These are phyloP conservation scores for Suhomyces choctaworum DNA, from an alignment of 1,139 yeast species.

Conservation along the genomic window DNA sequence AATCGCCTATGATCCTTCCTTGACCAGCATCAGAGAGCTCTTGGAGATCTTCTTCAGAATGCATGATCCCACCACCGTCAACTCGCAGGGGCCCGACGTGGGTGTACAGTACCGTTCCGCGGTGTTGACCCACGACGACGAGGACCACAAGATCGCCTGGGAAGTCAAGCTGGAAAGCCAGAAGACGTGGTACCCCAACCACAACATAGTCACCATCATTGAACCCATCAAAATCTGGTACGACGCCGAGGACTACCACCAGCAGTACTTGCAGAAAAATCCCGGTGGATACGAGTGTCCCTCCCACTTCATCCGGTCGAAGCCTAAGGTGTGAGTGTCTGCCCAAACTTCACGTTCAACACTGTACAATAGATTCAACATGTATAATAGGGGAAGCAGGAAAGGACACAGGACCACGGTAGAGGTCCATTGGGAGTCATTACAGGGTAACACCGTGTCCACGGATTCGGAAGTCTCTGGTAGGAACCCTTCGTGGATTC, in stretches of 20 bases:
- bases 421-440: too few relatives aligned
- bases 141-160: slow-evolving; percentile 33
- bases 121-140: slow-evolving; percentile 59
- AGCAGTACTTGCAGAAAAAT: slow-evolving; percentile 71
- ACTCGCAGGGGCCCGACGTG: slow-evolving; percentile 76
- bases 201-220: slow-evolving; percentile 58
- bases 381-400: slow-evolving; percentile 14
- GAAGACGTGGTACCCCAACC: slow-evolving; percentile 45
- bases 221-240: slow-evolving; percentile 70
- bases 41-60: slow-evolving; percentile 84
- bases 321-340: slow-evolving; percentile 22
- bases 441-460: too few relatives aligned
- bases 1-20: slow-evolving; percentile 73
- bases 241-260: slow-evolving; percentile 96
- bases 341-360: slow-evolving; percentile 7
- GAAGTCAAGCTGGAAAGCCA: slow-evolving; percentile 34
- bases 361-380: slow-evolving; percentile 13
- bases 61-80: slow-evolving; percentile 73
- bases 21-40: slow-evolving; percentile 58
- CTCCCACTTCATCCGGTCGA: slow-evolving; percentile 56
- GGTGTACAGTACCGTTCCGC: slow-evolving; percentile 89
- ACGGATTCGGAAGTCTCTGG: too few relatives aligned
- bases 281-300: slow-evolving; percentile 91
- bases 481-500: too few relatives aligned
- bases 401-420: neutral